phyloP scores from a whole-genome alignment of 2,329 filamentous ascomycete genomes.

The Colletotrichum aenigma region DNA sequence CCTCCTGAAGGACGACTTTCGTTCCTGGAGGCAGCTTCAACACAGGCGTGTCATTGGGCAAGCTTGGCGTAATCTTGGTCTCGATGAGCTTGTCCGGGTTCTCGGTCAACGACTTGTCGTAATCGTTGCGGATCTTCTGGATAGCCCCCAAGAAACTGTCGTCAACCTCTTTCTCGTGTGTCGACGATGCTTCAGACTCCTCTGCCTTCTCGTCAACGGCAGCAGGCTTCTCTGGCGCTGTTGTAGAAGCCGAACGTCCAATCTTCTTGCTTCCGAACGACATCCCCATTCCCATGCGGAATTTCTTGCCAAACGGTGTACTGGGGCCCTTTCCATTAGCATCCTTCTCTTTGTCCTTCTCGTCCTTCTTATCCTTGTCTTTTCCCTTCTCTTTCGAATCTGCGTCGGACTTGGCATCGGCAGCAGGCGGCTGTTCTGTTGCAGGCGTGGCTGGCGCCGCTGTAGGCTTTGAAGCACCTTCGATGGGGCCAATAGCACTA shows the following conservation, averaged over 20 bases:
- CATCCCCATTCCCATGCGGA: constrained; percentile 69
- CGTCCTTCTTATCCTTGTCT: constrained; percentile 42
- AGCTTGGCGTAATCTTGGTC: constrained; percentile 69
- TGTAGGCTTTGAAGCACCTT: constrained; percentile 49
- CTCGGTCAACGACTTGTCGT: constrained; percentile 70
- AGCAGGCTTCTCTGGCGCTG: constrained; percentile 73
- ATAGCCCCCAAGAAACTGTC: constrained; percentile 76
- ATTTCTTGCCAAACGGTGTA: constrained; percentile 81
- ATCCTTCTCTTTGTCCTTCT: constrained; percentile 44
- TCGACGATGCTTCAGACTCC: constrained; percentile 66
- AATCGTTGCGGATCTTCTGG: constrained; percentile 74
- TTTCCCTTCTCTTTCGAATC: constrained; percentile 50
- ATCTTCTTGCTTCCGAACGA: constrained; percentile 87
- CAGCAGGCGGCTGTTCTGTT: constrained; percentile 53
- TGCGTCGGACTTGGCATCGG: constrained; percentile 29
- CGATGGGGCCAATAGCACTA: constrained; percentile 55
- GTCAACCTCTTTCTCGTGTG: constrained; percentile 74
- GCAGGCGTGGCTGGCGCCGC: constrained; percentile 49
- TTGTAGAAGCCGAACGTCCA: constrained; percentile 69
- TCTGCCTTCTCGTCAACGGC: constrained; percentile 79
- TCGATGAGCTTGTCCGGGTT: constrained; percentile 59
- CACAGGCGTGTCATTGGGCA: constrained; percentile 76
- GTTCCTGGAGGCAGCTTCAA: constrained; percentile 73
- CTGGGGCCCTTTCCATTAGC: constrained; percentile 61
- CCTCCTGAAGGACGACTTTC: constrained; percentile 72